Conservation (phyloP, 1,284 basidiomycete genomes). For the Chalciporus sp. region DNA sequence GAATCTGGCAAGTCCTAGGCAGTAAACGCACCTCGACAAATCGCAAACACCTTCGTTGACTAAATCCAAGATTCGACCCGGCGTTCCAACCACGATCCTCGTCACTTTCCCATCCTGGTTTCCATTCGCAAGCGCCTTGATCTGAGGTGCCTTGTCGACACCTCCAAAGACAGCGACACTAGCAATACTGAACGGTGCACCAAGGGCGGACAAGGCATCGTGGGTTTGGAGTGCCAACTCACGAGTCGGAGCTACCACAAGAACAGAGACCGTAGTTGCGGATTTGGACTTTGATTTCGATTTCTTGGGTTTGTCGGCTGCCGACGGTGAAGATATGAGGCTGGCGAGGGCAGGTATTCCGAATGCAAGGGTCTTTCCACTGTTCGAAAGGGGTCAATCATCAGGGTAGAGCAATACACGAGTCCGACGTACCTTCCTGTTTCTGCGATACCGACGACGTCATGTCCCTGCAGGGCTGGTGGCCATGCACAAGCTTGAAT, state of each 20-base stretch:
- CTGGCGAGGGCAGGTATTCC: constrained; percentile 85
- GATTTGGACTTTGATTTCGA: constrained; percentile 30
- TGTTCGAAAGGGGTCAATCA: constrained; percentile 32
- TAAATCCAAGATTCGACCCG: constrained; percentile 90
- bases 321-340: constrained; percentile 48
- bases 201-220: constrained; percentile 79
- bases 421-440: constrained; percentile 73
- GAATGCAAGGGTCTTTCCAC: constrained; percentile 96
- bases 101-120: constrained; percentile 57
- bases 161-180: constrained; percentile 93
- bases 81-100: constrained; percentile 80
- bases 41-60: constrained; percentile 85
- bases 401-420: background rate
- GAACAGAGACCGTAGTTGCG: constrained; percentile 58
- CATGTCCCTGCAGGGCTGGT: constrained; percentile 77
- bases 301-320: constrained; percentile 33
- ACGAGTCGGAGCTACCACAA: constrained; percentile 92
- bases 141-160: constrained; percentile 86
- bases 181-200: constrained; percentile 75
- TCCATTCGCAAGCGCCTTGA: constrained; percentile 56
- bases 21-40: constrained; percentile 62
- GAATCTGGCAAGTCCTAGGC: background rate
- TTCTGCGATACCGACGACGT: constrained; percentile 97
- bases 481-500: constrained; percentile 98
- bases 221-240: constrained; percentile 96